Evolutionary conservation across 345 rosid species (phyloP).

Genomic region (Schrenkiella parvula): DNA sequence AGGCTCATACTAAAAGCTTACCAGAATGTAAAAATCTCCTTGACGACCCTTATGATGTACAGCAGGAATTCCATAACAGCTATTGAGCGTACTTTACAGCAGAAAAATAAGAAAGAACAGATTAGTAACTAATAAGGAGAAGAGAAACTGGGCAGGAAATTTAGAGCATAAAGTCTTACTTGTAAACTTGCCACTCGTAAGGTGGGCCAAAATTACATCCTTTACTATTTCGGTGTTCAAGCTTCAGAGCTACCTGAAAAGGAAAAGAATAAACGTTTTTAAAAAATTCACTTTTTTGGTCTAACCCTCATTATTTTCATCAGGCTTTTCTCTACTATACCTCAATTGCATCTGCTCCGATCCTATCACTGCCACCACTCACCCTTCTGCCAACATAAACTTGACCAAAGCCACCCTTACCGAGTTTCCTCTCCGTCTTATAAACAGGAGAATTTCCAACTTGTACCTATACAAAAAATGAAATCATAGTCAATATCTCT

Average conservation of each 20-base stretch:
- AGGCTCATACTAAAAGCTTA: constrained; percentile 31
- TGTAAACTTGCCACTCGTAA: constrained; percentile 96
- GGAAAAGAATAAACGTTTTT: not conserved
- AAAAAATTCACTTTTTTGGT: not conserved
- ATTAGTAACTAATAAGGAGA: constrained; percentile 10
- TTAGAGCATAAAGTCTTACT: constrained; percentile 40
- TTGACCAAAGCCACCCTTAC: constrained; percentile 99
- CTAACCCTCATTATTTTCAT: not conserved
- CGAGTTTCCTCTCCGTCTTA: constrained; percentile 80
- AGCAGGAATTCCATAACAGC: constrained; percentile 83
- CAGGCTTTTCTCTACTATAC: constrained; percentile 29
- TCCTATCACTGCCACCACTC: constrained; percentile 61
- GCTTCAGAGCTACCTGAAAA: constrained; percentile 87
- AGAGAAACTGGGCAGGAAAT: not conserved
- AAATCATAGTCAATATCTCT: constrained; percentile 10
- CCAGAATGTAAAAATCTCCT: constrained; percentile 96
- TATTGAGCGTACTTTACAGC: constrained; percentile 51
- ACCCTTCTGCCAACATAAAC: constrained; percentile 91
- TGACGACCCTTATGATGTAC: constrained; percentile 92
- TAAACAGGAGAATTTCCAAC: constrained; percentile 86
- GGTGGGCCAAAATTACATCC: constrained; percentile 99
- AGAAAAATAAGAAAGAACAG: not conserved
- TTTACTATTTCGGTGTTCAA: constrained; percentile 91
- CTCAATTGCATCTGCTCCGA: constrained; percentile 80
- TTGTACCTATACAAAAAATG: constrained; percentile 57